phyloP scores from a whole-genome alignment of 2,329 filamentous ascomycete species.

The Fusarium heterosporum region DNA sequence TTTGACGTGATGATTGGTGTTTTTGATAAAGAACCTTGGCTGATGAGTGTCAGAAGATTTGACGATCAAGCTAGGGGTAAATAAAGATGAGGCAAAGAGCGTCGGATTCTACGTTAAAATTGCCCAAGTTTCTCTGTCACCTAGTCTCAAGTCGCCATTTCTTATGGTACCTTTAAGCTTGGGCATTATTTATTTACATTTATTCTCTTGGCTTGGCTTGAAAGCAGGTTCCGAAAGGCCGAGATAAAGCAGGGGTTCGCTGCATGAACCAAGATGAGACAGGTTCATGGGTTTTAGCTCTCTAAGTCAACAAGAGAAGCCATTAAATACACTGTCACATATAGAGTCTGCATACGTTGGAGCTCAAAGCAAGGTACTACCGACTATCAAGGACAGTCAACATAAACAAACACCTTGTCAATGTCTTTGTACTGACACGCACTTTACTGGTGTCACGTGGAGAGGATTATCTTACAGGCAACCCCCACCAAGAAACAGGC shows the following conservation, averaged over 20 bases:
- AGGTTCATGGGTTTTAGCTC: constrained; percentile 7
- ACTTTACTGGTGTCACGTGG: constrained; percentile 49
- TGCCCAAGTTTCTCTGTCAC: no score
- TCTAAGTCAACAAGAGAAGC: background rate
- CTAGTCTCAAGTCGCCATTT: no score
- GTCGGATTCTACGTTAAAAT: no score
- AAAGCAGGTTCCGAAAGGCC: constrained; percentile 18
- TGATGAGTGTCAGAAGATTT: no score
- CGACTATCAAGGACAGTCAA: background rate
- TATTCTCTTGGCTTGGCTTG: background rate
- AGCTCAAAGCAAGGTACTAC: background rate
- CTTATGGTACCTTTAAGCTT: no score
- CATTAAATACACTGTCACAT: background rate
- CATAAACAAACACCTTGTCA: background rate
- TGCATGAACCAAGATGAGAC: constrained; percentile 24
- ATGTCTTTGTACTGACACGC: constrained; percentile 34
- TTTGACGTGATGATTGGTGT: background rate
- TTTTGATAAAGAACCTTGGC: background rate
- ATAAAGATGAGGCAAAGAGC: no score
- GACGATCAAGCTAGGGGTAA: no score
- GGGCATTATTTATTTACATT: background rate
- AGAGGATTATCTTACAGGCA: constrained; percentile 46
- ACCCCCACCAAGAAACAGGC: constrained; percentile 49
- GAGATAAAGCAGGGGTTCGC: constrained; percentile 18
- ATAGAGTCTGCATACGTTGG: background rate